Evolutionary conservation across 1,139 yeast species (phyloP), one percentile per base, ranked within the genome.

Genomic region (Zygoascus sp.): DNA sequence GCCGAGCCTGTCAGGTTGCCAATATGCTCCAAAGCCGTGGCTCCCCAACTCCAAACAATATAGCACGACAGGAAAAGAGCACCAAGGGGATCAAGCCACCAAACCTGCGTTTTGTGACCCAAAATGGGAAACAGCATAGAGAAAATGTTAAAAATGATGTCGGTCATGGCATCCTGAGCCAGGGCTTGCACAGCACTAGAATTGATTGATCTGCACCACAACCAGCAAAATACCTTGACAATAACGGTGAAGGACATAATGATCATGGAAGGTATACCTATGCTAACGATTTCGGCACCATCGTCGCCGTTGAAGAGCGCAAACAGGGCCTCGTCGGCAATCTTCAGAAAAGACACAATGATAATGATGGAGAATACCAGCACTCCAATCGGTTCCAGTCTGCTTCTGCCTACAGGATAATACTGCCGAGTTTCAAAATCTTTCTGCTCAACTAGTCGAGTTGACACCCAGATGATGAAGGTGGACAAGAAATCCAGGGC

Each of bases 131-230:
- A 82, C 17, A 83, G 56, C 38, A 85, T 72, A 1, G 92, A 83
- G 36, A 84, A 83, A 1, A 75, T 59, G 63, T 82, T 82, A 70
- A 85, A 85, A 2, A 83, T 75, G 39, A 84, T 77, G 63, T 85
- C 95, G 0, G 90, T 84, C 66, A 75, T 70, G 0, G 94, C 94
- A 65, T 85, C 95, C 61, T 83, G 92, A 1, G 92, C 88, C 47
- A 85, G 67, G 0, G 95, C 95, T 60, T 79, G 84, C 1, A 85
- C 83, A 0, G 89, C 79, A 13, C 84, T 77, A 10, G 88, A 81
- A 16, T 73, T 69, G 52, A 83, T 76, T n/a, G 72, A 67, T 25
- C 75, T 67, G 61, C 92, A 84, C 80, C 87, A 79, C 6, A 76
- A 32, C 73, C 77, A 85, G 58, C 88, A 81, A 1, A 70, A 74